Conservation (phyloP, 768 basidiomycete species). For the Boletus rubropictus region DNA sequence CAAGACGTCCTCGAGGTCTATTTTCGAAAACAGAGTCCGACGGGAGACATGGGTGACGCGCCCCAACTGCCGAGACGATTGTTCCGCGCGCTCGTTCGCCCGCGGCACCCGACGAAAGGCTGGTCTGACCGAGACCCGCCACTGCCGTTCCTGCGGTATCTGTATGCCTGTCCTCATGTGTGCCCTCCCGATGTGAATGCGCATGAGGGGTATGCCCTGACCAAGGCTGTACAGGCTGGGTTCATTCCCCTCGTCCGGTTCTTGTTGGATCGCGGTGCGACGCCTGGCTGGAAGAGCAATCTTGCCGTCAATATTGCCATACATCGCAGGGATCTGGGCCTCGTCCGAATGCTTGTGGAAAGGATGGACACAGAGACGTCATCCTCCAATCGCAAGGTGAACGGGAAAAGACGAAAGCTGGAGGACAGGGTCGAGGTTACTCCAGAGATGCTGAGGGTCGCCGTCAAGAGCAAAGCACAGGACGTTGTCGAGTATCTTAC, state of each 20-base stretch:
- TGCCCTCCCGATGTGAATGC: slow-evolving; percentile 52
- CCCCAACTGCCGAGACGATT: slow-evolving; percentile 62
- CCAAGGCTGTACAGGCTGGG: slow-evolving; percentile 64
- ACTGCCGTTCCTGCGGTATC: slow-evolving; percentile 56
- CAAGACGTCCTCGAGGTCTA: slow-evolving; percentile 42
- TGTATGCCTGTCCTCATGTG: slow-evolving; percentile 41
- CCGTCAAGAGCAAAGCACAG: slow-evolving; percentile 57
- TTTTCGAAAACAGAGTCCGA: slow-evolving; percentile 22
- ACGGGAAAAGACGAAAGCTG: slow-evolving; percentile 46
- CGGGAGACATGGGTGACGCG: not conserved
- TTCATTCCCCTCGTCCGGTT: slow-evolving; percentile 63
- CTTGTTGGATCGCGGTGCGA: slow-evolving; percentile 67
- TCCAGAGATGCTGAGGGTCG: slow-evolving; percentile 56
- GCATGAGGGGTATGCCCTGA: slow-evolving; percentile 76
- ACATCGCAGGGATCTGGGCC: slow-evolving; percentile 52
- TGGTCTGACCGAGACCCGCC: slow-evolving; percentile 53
- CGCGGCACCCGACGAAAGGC: no score
- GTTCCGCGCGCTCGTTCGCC: slow-evolving; percentile 50
- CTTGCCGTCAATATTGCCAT: slow-evolving; percentile 78
- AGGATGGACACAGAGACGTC: slow-evolving; percentile 30
- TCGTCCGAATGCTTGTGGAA: slow-evolving; percentile 78
- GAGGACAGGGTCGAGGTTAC: slow-evolving; percentile 55
- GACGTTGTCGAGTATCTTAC: slow-evolving; percentile 70
- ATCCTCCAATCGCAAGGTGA: slow-evolving; percentile 16
- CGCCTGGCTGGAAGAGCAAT: slow-evolving; percentile 53